A percentile compares a stretch with the other conserved stretches of the same genome.
These are phyloP conservation scores for Phaeosphaeriaceae sp. DNA, from an alignment of 2,329 filamentous ascomycete genomes.

Conservation along the genomic window DNA sequence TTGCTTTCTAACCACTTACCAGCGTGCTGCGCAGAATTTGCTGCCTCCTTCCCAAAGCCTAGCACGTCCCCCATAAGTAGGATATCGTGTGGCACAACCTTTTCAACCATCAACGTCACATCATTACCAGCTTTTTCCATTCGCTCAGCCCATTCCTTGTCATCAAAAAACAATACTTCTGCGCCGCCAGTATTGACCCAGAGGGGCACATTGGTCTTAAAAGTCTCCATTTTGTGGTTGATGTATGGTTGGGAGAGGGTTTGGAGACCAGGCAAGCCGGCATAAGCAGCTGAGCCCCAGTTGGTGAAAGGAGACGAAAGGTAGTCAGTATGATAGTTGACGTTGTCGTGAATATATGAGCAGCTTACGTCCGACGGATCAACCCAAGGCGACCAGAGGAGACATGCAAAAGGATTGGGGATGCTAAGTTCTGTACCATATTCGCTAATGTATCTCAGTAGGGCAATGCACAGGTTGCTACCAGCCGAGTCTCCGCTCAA, in stretches of 20 bases:
- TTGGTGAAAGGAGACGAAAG: slow-evolving; percentile 45
- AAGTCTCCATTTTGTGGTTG: slow-evolving; percentile 46
- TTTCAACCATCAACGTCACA: slow-evolving; percentile 51
- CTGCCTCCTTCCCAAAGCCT: slow-evolving; percentile 52
- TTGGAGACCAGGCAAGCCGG: slow-evolving; percentile 18
- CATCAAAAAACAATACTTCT: slow-evolving; percentile 53
- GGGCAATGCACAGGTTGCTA: slow-evolving; percentile 53
- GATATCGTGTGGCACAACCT: slow-evolving; percentile 56
- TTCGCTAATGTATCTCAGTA: slow-evolving; percentile 56
- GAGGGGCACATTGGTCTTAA: slow-evolving; percentile 49
- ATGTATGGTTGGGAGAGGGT: slow-evolving; percentile 46
- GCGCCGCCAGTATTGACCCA: slow-evolving; percentile 51
- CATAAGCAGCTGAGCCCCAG: slow-evolving; percentile 53
- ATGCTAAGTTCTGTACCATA: slow-evolving; percentile 45
- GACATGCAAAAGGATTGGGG: slow-evolving; percentile 45
- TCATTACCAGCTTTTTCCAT: slow-evolving; percentile 51
- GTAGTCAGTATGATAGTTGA: slow-evolving; percentile 51
- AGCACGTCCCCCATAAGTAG: slow-evolving; percentile 48
- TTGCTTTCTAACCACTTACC: slow-evolving; percentile 43
- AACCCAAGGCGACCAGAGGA: slow-evolving; percentile 55
- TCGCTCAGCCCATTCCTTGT: slow-evolving; percentile 44
- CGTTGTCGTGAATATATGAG: slow-evolving; percentile 35
- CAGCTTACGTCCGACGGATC: slow-evolving; percentile 40
- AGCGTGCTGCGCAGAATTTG: slow-evolving; percentile 43
- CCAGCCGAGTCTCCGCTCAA: slow-evolving; percentile 60